Evolutionary conservation across 306 rosid genomes (phyloP).

Genomic region (Urtica urens): DNA sequence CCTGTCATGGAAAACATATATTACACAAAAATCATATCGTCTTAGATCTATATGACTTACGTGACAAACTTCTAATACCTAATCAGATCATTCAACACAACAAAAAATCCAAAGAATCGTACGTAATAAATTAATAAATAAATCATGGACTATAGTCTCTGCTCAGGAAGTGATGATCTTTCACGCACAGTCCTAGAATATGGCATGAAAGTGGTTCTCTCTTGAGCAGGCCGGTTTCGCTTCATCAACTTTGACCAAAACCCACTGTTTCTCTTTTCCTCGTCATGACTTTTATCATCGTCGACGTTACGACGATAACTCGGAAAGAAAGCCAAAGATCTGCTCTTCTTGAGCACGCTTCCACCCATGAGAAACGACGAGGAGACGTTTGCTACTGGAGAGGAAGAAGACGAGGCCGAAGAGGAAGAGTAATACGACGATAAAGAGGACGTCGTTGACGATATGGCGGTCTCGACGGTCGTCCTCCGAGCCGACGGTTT

Average conservation of each 20-base stretch:
- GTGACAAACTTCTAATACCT: too few species aligned
- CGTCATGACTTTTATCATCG: neutral
- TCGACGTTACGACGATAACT: conserved; percentile 8
- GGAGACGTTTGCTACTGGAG: conserved; percentile 29
- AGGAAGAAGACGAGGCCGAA: conserved; percentile 33
- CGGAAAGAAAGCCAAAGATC: conserved; percentile 31
- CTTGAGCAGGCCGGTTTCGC: too few species aligned
- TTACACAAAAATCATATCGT: too few species aligned
- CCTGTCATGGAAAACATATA: too few species aligned
- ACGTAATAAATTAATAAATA: too few species aligned
- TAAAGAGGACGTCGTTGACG: conserved; percentile 32
- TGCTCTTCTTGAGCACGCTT: conserved; percentile 36
- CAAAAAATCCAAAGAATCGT: too few species aligned
- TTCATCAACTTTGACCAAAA: conserved; percentile 58
- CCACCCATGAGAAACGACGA: conserved; percentile 15
- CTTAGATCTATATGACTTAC: too few species aligned
- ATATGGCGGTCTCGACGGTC: conserved; percentile 13
- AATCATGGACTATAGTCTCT: too few species aligned
- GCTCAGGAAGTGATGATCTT: neutral
- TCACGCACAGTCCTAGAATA: conserved; percentile 30
- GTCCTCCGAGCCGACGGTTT: neutral
- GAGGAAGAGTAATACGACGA: conserved; percentile 47
- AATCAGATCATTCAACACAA: too few species aligned
- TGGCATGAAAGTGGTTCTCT: too few species aligned
- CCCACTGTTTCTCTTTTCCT: conserved; percentile 30